These are phyloP conservation scores for Boeremia lycopersici DNA, from an alignment of 2,329 filamentous ascomycete genomes.

Conservation along the genomic window DNA sequence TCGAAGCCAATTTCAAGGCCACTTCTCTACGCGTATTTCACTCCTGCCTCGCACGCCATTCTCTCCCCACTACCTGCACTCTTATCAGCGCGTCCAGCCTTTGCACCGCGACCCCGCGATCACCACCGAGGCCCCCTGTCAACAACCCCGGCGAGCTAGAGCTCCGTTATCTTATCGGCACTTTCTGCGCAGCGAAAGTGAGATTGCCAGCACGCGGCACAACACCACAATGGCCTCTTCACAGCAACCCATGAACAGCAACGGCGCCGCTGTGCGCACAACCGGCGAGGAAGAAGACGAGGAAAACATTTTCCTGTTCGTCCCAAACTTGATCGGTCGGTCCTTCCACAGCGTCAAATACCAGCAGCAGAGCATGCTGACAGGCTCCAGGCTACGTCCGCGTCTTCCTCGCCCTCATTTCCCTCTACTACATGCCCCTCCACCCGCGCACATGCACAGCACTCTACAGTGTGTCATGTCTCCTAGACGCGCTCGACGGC, in stretches of 20 bases:
- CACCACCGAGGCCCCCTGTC: slow-evolving; percentile 11
- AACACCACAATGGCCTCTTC: slow-evolving; percentile 33
- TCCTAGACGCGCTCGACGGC: slow-evolving; percentile 94
- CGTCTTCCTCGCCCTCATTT: slow-evolving; percentile 73
- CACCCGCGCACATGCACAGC: slow-evolving; percentile 94
- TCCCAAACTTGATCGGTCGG: slow-evolving; percentile 59
- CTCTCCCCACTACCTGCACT: not conserved
- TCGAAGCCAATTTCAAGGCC: slow-evolving; percentile 19
- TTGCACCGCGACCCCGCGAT: slow-evolving; percentile 8
- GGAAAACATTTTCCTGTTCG: slow-evolving; percentile 62
- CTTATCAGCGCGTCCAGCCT: not conserved
- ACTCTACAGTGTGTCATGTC: slow-evolving; percentile 90
- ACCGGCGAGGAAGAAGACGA: slow-evolving; percentile 35
- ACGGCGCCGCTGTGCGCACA: slow-evolving; percentile 35
- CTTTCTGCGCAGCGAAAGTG: slow-evolving; percentile 13
- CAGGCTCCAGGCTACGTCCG: slow-evolving; percentile 54
- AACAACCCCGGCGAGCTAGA: slow-evolving; percentile 17
- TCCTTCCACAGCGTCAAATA: not conserved
- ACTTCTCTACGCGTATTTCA: slow-evolving; percentile 4
- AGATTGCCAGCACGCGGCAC: slow-evolving; percentile 7
- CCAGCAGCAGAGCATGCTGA: slow-evolving; percentile 11
- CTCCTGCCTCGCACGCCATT: slow-evolving; percentile 13
- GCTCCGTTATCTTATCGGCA: slow-evolving; percentile 46
- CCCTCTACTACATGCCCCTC: slow-evolving; percentile 98
- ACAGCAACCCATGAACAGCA: slow-evolving; percentile 38